Percentiles rank a stretch among this genome's conserved stretches.
phyloP scores from a whole-genome alignment of 2,329 filamentous ascomycete species.

The Aspergillus vadensis region DNA sequence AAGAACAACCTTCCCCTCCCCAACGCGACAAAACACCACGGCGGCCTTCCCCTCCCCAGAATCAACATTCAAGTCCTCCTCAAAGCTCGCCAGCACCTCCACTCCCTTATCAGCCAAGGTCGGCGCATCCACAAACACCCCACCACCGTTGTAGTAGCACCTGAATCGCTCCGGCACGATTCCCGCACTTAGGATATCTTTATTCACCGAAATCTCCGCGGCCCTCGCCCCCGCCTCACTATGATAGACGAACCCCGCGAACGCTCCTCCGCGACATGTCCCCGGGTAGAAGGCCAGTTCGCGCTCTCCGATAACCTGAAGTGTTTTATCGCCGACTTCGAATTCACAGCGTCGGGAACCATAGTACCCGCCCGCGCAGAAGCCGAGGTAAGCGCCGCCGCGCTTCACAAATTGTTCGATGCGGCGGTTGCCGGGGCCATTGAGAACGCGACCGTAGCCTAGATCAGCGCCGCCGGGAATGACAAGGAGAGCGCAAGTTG shows the following conservation, averaged over 20 bases:
- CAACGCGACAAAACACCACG: constrained; percentile 79
- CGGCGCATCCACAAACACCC: constrained; percentile 81
- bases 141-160: constrained; percentile 92
- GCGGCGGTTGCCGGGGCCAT: constrained; percentile 81
- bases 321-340: constrained; percentile 75
- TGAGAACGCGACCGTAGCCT: constrained; percentile 83
- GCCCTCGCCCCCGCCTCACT: constrained; percentile 83
- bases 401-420: constrained; percentile 83
- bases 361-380: constrained; percentile 96
- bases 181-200: constrained; percentile 57
- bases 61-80: constrained; percentile 73
- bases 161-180: constrained; percentile 64
- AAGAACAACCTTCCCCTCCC: constrained; percentile 75
- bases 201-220: constrained; percentile 65
- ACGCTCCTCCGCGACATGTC: constrained; percentile 80
- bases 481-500: constrained; percentile 84
- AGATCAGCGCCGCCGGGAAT: constrained; percentile 93
- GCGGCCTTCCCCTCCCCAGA: constrained; percentile 74
- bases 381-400: constrained; percentile 83
- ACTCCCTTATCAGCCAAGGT: constrained; percentile 65
- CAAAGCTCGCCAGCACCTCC: constrained; percentile 80
- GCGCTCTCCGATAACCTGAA: constrained; percentile 83
- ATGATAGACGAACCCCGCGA: constrained; percentile 85
- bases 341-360: constrained; percentile 82
- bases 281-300: constrained; percentile 90